A percentile compares a stretch with the other conserved stretches of the same genome.
These are phyloP conservation scores for Talaromyces sp. DNA, from an alignment of 2,329 filamentous ascomycete species.

Conservation along the genomic window DNA sequence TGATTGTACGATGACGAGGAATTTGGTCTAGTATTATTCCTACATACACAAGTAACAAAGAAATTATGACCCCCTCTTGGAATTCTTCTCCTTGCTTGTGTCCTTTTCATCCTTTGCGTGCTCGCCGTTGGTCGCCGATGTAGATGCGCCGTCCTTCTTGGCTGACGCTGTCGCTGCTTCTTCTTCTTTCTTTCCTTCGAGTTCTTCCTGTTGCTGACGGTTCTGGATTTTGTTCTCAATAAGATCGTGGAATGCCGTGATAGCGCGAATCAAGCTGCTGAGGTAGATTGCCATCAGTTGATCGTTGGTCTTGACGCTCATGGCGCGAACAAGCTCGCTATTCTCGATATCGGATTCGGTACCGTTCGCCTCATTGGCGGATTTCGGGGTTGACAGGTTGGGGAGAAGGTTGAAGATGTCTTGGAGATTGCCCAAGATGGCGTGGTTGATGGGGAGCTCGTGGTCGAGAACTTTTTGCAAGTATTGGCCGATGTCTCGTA, in stretches of 20 bases:
- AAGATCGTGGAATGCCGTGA: conserved; percentile 97
- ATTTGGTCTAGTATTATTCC: conserved; percentile 22
- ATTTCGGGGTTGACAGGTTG: conserved; percentile 81
- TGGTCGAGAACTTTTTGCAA: conserved; percentile 93
- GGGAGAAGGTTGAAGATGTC: conserved; percentile 98
- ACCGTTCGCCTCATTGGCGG: conserved; percentile 53
- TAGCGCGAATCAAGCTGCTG: conserved; percentile 91
- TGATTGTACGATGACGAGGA: background rate
- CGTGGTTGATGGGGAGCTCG: conserved; percentile 92
- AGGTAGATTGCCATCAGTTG: conserved; percentile 98
- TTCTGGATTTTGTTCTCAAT: conserved; percentile 99
- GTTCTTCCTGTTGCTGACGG: conserved; percentile 92
- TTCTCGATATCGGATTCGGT: conserved; percentile 54
- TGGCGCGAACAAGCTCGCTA: conserved; percentile 85
- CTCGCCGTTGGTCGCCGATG: conserved; percentile 46
- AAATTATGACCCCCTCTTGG: conserved; percentile 57
- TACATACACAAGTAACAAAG: background rate
- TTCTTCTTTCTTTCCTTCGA: conserved; percentile 74
- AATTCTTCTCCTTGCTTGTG: conserved; percentile 57
- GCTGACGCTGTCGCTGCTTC: conserved; percentile 53
- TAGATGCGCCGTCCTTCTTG: conserved; percentile 58
- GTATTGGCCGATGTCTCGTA: conserved; percentile 93
- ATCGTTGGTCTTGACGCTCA: conserved; percentile 99
- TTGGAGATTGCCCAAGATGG: conserved; percentile 96
- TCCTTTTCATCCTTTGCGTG: conserved; percentile 51